These are phyloP conservation scores for Cladosporium sphaerospermum DNA, from an alignment of 2,329 filamentous ascomycete species.

Conservation along the genomic window DNA sequence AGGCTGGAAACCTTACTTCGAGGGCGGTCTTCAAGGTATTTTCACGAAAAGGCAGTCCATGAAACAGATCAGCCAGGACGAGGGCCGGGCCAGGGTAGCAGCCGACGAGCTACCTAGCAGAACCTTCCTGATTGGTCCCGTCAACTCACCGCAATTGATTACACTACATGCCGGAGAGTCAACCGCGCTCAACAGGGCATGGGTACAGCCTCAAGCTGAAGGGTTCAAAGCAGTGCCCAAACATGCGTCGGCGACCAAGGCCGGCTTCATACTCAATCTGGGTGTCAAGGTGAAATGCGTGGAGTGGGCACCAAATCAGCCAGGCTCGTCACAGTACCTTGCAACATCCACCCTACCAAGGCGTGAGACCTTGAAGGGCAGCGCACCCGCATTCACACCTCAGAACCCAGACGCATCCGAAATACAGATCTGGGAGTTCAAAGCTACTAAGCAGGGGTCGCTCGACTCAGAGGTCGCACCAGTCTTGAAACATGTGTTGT, in stretches of 20 bases:
- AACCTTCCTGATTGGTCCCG: slow-evolving; percentile 46
- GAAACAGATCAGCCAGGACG: slow-evolving; percentile 29
- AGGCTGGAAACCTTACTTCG: slow-evolving; percentile 51
- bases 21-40: slow-evolving; percentile 32
- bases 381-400: slow-evolving; percentile 45
- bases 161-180: slow-evolving; percentile 36
- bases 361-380: not conserved
- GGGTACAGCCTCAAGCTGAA: slow-evolving; percentile 12
- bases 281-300: slow-evolving; percentile 48
- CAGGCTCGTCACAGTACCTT: slow-evolving; percentile 49
- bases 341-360: slow-evolving; percentile 33
- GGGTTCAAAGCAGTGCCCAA: not conserved
- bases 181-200: slow-evolving; percentile 43
- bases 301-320: slow-evolving; percentile 39
- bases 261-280: slow-evolving; percentile 51
- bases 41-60: slow-evolving; percentile 41
- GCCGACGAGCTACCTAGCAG: slow-evolving; percentile 25
- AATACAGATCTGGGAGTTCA: slow-evolving; percentile 56
- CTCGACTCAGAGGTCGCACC: slow-evolving; percentile 42
- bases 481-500: slow-evolving; percentile 45
- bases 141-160: slow-evolving; percentile 38
- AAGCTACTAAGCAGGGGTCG: slow-evolving; percentile 31
- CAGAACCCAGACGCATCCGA: slow-evolving; percentile 43
- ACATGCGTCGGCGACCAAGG: not conserved
- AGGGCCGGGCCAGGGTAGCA: slow-evolving; percentile 30